Evolutionary conservation across 257 asterid species (phyloP).

Genomic region (Nicotiana undulata): DNA sequence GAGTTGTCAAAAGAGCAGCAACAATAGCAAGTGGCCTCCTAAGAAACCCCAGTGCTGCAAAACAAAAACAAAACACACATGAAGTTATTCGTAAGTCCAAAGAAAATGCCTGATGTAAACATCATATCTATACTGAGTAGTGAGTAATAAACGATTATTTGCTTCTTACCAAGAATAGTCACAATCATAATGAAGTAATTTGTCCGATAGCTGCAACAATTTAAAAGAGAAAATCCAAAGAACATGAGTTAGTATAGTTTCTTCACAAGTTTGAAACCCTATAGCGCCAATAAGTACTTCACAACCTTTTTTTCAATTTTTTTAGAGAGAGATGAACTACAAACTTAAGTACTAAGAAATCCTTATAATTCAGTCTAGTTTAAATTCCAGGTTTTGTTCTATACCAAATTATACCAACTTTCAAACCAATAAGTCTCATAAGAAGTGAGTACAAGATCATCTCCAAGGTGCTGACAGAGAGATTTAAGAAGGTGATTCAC

Average conservation of each 20-base stretch:
- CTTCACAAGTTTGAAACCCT: neutral
- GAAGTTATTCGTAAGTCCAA: neutral
- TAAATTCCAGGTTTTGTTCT: neutral
- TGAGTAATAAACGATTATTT: neutral
- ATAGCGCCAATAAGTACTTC: neutral
- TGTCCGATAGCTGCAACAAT: constrained; percentile 80
- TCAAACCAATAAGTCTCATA: no score
- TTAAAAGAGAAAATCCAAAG: neutral
- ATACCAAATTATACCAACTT: neutral
- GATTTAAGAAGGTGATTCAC: no score
- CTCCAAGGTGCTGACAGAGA: no score
- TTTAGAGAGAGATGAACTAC: no score
- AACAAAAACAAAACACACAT: constrained; percentile 18
- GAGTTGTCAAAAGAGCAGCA: constrained; percentile 80
- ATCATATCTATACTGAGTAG: neutral
- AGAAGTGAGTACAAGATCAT: no score
- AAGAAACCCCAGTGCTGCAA: constrained; percentile 75
- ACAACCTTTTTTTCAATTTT: neutral
- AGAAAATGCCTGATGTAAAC: neutral
- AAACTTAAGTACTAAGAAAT: no score
- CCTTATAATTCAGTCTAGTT: neutral
- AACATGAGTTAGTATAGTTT: neutral
- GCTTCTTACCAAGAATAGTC: constrained; percentile 67
- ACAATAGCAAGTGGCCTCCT: constrained; percentile 75
- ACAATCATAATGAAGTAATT: constrained; percentile 81